These are phyloP conservation scores for Alternaria ethzedia DNA, from an alignment of 2,329 filamentous ascomycete genomes.

Conservation along the genomic window DNA sequence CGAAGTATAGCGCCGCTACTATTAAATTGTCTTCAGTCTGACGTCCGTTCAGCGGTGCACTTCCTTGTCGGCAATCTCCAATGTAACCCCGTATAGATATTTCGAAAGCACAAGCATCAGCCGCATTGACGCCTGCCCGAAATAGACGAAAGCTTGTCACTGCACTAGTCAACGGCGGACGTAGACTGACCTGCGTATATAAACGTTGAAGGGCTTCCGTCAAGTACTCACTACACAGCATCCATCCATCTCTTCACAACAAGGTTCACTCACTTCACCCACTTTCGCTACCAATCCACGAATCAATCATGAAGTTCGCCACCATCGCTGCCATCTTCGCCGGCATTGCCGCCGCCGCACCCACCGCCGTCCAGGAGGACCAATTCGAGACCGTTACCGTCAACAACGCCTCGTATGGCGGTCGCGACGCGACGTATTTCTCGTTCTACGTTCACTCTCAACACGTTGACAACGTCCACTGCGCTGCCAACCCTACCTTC, in stretches of 20 bases:
- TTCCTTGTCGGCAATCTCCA: background rate
- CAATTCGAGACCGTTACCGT: background rate
- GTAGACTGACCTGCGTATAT: background rate
- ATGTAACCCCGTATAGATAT: background rate
- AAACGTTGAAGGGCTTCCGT: background rate
- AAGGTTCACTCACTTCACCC: background rate
- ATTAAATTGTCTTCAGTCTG: background rate
- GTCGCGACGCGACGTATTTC: background rate
- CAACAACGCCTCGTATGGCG: background rate
- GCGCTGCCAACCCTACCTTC: background rate
- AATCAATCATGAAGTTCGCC: slow-evolving; percentile 1
- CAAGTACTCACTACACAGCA: background rate
- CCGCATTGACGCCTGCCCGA: background rate
- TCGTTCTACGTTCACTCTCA: background rate
- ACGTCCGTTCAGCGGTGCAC: background rate
- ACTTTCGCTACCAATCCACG: background rate
- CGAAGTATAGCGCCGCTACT: background rate
- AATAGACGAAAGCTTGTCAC: background rate
- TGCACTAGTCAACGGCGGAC: background rate
- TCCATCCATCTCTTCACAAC: background rate
- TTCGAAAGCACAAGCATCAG: background rate
- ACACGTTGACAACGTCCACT: background rate
- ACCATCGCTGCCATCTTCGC: background rate
- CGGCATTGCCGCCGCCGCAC: background rate
- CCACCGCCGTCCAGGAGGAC: background rate